A percentile compares a stretch with the other conserved stretches of the same genome.
phyloP scores from a whole-genome alignment of 2,329 filamentous ascomycete genomes.

The Ascosphaera apis region DNA sequence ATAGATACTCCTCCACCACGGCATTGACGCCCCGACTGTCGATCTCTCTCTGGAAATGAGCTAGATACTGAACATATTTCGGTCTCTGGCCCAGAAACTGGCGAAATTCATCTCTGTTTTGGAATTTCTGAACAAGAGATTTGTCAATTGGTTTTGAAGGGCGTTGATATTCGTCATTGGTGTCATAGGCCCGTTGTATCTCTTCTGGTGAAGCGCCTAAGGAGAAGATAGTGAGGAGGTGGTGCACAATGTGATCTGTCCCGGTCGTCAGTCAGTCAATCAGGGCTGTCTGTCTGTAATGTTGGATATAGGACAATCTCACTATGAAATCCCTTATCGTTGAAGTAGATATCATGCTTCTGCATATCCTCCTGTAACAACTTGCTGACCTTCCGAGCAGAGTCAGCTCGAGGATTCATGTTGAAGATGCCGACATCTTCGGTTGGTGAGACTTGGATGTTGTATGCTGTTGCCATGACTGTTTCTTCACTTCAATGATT shows the following conservation, averaged over 20 bases:
- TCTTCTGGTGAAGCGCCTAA: conserved; percentile 39
- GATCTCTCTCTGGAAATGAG: conserved; percentile 56
- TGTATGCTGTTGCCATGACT: conserved; percentile 27
- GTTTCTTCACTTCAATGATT: too few species aligned
- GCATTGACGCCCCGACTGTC: conserved; percentile 36
- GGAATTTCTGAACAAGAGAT: conserved; percentile 30
- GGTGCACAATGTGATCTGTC: conserved; percentile 52
- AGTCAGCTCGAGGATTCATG: conserved; percentile 27
- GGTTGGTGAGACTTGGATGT: conserved; percentile 20
- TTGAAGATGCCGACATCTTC: conserved; percentile 24
- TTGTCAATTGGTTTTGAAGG: conserved; percentile 25
- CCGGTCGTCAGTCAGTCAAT: conserved; percentile 2
- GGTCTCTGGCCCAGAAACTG: conserved; percentile 37
- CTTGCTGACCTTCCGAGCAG: conserved; percentile 39
- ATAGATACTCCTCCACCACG: conserved; percentile 43
- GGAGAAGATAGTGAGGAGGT: conserved; percentile 53
- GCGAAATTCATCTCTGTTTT: conserved; percentile 32
- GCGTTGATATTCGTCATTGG: conserved; percentile 45
- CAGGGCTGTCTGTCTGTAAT: neutral
- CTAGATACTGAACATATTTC: conserved; percentile 51
- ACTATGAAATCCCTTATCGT: conserved; percentile 48
- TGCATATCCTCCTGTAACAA: conserved; percentile 56
- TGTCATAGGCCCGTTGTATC: conserved; percentile 40
- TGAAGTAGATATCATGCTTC: conserved; percentile 60
- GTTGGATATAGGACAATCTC: conserved; percentile 1